A percentile compares a stretch with the other conserved stretches of the same genome.
Evolutionary conservation across 2,329 filamentous ascomycete genomes (phyloP).

Genomic region (Raffaelea albimanens): DNA sequence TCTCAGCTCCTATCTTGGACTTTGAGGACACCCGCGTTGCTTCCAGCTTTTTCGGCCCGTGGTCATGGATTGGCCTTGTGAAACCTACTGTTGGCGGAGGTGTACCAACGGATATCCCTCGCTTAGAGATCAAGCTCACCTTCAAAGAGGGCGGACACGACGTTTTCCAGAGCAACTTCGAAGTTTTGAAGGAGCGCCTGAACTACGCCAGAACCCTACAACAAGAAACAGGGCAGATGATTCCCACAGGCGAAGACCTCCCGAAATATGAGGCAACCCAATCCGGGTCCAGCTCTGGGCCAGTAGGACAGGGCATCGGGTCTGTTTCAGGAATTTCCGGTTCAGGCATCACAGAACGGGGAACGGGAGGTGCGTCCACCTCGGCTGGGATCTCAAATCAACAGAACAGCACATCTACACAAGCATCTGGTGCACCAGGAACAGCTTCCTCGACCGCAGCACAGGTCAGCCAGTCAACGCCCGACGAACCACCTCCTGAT

Average conservation of each 20-base stretch:
- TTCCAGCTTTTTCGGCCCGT: slow-evolving; percentile 86
- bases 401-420: no score
- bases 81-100: slow-evolving; percentile 76
- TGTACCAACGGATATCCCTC: slow-evolving; percentile 62
- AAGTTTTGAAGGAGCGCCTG: slow-evolving; percentile 74
- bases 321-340: no score
- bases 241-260: slow-evolving; percentile 70
- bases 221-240: slow-evolving; percentile 52
- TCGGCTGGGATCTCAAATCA: slow-evolving; percentile 16
- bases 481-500: slow-evolving; percentile 75
- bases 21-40: slow-evolving; percentile 78
- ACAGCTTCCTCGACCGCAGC: not conserved
- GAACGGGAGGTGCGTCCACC: slow-evolving; percentile 3
- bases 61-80: slow-evolving; percentile 75
- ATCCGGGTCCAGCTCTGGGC: slow-evolving; percentile 15
- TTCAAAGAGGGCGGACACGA: slow-evolving; percentile 95
- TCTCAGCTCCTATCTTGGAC: slow-evolving; percentile 80
- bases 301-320: no score
- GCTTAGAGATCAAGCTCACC: slow-evolving; percentile 72
- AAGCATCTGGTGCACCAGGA: no score
- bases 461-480: slow-evolving; percentile 25
- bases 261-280: slow-evolving; percentile 66
- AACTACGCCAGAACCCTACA: slow-evolving; percentile 71
- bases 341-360: not conserved
- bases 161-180: slow-evolving; percentile 77